A percentile compares a stretch with the other conserved stretches of the same genome.
Conservation (phyloP, 169 alveolate species). For the Blepharisma undulans region DNA sequence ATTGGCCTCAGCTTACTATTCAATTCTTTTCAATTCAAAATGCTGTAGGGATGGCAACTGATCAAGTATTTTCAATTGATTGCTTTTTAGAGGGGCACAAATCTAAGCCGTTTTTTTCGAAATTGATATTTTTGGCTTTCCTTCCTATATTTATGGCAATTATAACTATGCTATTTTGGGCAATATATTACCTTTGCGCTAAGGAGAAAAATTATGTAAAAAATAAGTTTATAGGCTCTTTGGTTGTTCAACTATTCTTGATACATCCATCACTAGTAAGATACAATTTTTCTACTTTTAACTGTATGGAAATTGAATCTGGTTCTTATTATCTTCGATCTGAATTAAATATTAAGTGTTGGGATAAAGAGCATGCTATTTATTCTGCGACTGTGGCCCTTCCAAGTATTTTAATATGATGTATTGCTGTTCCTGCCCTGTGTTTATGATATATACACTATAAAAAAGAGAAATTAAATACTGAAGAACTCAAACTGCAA, state of each 20-base stretch:
- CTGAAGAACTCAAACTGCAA: slow-evolving; percentile 1
- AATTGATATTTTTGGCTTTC: background rate
- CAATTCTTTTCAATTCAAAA: slow-evolving; percentile 29
- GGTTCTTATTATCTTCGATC: background rate
- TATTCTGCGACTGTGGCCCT: slow-evolving; percentile 1
- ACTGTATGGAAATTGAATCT: background rate
- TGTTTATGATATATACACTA: background rate
- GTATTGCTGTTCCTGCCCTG: slow-evolving; percentile 28
- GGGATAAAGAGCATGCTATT: background rate
- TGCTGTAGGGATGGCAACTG: slow-evolving; percentile 38
- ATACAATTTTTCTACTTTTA: slow-evolving; percentile 6
- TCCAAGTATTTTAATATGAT: slow-evolving; percentile 39
- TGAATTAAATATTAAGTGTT: slow-evolving; percentile 28
- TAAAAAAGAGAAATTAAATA: slow-evolving; percentile 37
- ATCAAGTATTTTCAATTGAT: slow-evolving; percentile 45
- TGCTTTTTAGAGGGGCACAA: slow-evolving; percentile 29
- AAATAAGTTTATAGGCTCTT: background rate
- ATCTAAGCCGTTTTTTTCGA: background rate
- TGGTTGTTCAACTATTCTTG: slow-evolving; percentile 39
- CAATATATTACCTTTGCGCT: background rate
- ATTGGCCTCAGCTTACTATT: slow-evolving; percentile 46
- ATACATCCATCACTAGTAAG: slow-evolving; percentile 45
- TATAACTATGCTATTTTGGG: slow-evolving; percentile 14
- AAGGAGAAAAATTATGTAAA: background rate
- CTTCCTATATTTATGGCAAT: background rate